Percentiles rank a stretch among this genome's conserved stretches.
Conservation (phyloP, 345 rosid genomes). For the Dipteronia sinensis region DNA sequence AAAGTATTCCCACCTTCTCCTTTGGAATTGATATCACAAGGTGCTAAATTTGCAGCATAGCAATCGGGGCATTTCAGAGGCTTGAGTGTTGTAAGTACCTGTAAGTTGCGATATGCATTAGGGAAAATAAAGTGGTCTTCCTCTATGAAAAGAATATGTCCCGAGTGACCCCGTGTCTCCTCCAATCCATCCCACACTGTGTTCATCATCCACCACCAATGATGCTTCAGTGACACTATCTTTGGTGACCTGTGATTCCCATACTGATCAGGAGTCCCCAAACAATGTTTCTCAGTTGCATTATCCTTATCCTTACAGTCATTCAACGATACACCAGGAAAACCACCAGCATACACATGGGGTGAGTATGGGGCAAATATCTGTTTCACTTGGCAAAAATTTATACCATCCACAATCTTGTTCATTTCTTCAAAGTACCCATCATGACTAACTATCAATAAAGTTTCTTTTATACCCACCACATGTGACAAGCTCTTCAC, state of each 20-base stretch:
- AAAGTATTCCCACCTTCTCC: conserved; percentile 75
- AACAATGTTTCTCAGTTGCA: conserved; percentile 52
- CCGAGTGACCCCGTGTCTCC: conserved; percentile 64
- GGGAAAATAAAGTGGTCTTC: conserved; percentile 97
- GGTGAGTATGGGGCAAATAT: conserved; percentile 86
- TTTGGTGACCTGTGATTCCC: conserved; percentile 86
- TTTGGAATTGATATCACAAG: conserved; percentile 84
- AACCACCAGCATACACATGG: conserved; percentile 58
- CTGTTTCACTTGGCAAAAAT: conserved; percentile 92
- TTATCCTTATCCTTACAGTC: conserved; percentile 81
- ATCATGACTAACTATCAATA: conserved; percentile 91
- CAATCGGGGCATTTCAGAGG: conserved; percentile 76
- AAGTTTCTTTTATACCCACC: conserved; percentile 80
- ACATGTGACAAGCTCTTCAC: conserved; percentile 82
- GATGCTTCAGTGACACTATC: conserved; percentile 95
- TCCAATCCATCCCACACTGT: conserved; percentile 90
- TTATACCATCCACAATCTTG: conserved; percentile 68
- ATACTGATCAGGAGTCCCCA: conserved; percentile 90
- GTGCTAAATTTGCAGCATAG: conserved; percentile 92
- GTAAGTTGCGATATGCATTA: conserved; percentile 91
- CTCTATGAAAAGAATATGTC: conserved; percentile 91
- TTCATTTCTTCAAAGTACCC: conserved; percentile 93
- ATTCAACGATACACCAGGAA: conserved; percentile 64
- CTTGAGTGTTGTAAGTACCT: conserved; percentile 62
- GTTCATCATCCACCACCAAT: conserved; percentile 99